Conservation (phyloP, 768 basidiomycete genomes). For the Paxillus rubicundulus region DNA sequence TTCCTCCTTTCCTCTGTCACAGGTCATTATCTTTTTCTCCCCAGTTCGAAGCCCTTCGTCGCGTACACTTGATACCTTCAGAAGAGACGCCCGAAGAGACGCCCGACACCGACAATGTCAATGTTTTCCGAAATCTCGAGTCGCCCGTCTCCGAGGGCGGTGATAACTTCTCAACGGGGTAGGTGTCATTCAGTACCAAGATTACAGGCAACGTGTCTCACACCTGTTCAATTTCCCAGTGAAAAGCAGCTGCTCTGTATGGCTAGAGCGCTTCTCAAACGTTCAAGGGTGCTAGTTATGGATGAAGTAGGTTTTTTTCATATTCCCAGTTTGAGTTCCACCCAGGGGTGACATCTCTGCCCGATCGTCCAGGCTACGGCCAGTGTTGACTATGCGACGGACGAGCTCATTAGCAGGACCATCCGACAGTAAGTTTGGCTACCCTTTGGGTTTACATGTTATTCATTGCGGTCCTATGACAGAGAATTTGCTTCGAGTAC, state of each 20-base stretch:
- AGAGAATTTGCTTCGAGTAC: constrained; percentile 81
- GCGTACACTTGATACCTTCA: constrained; percentile 74
- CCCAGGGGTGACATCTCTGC: constrained; percentile 5
- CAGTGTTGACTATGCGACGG: constrained; percentile 82
- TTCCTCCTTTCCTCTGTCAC: background rate
- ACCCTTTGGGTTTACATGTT: background rate
- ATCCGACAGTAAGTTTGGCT: constrained; percentile 62
- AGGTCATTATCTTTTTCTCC: background rate
- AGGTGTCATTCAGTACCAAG: constrained; percentile 14
- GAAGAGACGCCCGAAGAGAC: constrained; percentile 42
- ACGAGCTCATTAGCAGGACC: constrained; percentile 81
- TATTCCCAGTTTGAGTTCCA: background rate
- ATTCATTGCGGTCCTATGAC: constrained; percentile 1
- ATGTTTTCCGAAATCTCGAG: constrained; percentile 76
- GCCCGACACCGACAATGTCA: constrained; percentile 54
- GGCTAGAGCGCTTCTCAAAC: constrained; percentile 81
- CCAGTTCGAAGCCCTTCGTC: constrained; percentile 79
- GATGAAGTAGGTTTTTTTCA: constrained; percentile 56
- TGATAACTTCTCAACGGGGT: constrained; percentile 89
- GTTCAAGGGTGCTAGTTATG: constrained; percentile 78
- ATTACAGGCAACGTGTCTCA: background rate
- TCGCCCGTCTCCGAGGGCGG: constrained; percentile 78
- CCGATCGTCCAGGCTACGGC: constrained; percentile 55
- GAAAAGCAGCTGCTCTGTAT: constrained; percentile 88
- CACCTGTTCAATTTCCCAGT: constrained; percentile 27